Conservation (phyloP, 768 basidiomycete genomes). For the Amanita brunnescens region DNA sequence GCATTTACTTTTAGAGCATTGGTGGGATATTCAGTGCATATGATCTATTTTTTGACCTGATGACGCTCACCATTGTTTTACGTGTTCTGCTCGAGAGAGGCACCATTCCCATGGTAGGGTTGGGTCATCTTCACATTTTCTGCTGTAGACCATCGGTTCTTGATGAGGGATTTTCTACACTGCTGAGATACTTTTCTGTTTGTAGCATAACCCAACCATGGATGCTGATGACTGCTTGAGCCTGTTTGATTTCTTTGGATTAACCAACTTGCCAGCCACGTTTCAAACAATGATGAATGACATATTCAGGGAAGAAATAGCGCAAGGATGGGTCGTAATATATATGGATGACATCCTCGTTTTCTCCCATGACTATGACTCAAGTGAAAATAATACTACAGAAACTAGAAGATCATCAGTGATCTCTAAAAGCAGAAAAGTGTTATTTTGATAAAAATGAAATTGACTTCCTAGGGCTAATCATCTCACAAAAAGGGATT, state of each 20-base stretch:
- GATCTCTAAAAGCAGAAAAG: too few relatives aligned
- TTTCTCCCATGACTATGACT: too few relatives aligned
- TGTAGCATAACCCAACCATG: neutral
- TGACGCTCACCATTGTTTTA: neutral
- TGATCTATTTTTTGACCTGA: neutral
- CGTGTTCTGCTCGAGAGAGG: neutral
- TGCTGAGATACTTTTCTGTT: neutral
- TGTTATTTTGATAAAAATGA: too few relatives aligned
- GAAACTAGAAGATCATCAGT: too few relatives aligned
- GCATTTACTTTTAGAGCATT: neutral
- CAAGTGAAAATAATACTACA: too few relatives aligned
- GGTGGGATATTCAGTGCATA: neutral
- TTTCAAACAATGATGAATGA: too few relatives aligned
- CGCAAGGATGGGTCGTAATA: too few relatives aligned
- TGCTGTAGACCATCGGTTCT: neutral
- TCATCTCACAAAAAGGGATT: too few relatives aligned
- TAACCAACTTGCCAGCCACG: too few relatives aligned
- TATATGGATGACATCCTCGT: too few relatives aligned
- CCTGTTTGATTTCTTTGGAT: neutral
- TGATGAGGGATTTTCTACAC: neutral
- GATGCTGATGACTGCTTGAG: neutral
- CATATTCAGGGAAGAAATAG: too few relatives aligned
- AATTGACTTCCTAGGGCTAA: too few relatives aligned
- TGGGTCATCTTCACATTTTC: neutral
- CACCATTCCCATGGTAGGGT: neutral